These are phyloP conservation scores for Aegilops sharonensis DNA, from an alignment of 176 grass and related monocot genomes.

Conservation along the genomic window DNA sequence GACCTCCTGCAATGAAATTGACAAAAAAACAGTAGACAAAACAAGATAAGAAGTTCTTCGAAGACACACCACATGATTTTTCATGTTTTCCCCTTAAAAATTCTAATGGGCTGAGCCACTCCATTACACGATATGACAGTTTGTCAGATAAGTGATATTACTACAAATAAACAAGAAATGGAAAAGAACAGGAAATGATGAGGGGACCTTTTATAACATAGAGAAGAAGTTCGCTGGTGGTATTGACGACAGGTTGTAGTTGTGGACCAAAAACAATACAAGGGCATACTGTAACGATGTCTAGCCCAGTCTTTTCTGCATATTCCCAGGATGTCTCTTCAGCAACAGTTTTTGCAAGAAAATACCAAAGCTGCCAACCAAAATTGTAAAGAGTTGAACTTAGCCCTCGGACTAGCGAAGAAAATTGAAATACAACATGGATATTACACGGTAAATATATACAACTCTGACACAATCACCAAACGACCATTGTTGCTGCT, in stretches of 20 bases:
- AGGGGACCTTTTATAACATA: conserved; percentile 35
- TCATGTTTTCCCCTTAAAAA: not conserved
- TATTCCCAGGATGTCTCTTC: conserved; percentile 39
- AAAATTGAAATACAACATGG: not conserved
- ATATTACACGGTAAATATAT: no score
- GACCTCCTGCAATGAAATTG: conserved; percentile 22
- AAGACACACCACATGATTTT: no score
- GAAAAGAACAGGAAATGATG: not conserved
- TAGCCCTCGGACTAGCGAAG: not conserved
- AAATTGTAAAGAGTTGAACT: not conserved
- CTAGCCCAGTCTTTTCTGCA: conserved; percentile 15
- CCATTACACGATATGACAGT: not conserved
- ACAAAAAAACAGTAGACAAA: not conserved
- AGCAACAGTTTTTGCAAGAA: conserved; percentile 37
- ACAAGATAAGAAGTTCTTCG: not conserved
- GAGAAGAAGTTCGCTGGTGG: conserved; percentile 14
- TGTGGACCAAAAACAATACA: conserved; percentile 25
- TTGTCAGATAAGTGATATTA: not conserved
- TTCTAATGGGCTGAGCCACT: not conserved
- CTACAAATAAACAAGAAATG: not conserved
- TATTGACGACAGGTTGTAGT: conserved; percentile 22
- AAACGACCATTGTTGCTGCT: no score
- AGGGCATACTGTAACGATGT: conserved; percentile 38
- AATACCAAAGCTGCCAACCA: conserved; percentile 44
- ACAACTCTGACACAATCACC: no score